A percentile compares a stretch with the other conserved stretches of the same genome.
phyloP scores from a whole-genome alignment of 371 early-diverging fungal species.

The Mucor saturninus region DNA sequence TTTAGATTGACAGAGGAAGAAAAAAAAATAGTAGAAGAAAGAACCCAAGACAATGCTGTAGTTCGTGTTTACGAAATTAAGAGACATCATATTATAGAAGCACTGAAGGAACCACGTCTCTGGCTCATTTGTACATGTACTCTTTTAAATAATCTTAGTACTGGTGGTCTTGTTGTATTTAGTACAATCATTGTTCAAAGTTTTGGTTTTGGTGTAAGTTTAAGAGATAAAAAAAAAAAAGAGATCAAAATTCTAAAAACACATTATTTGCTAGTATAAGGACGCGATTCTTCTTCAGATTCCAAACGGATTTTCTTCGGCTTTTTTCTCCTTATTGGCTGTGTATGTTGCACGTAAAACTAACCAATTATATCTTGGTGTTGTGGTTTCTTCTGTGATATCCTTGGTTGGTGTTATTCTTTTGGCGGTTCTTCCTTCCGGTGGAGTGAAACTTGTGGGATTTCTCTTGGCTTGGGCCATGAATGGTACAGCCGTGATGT shows the following conservation, averaged over 20 bases:
- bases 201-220: conserved; percentile 41
- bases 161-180: conserved; percentile 41
- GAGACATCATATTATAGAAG: conserved; percentile 29
- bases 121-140: conserved; percentile 27
- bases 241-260: too few relatives aligned
- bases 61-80: conserved; percentile 30
- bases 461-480: conserved; percentile 36
- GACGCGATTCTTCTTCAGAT: conserved; percentile 42
- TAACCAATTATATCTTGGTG: conserved; percentile 22
- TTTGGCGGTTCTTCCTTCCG: conserved; percentile 28
- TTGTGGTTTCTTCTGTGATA: conserved; percentile 21
- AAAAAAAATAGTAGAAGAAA: conserved; percentile 28
- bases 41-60: conserved; percentile 29
- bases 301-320: conserved; percentile 29
- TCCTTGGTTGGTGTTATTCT: conserved; percentile 35
- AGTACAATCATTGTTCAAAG: conserved; percentile 33
- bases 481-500: conserved; percentile 32
- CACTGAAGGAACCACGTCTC: conserved; percentile 28
- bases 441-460: conserved; percentile 34
- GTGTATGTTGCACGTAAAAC: conserved; percentile 27
- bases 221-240: background rate
- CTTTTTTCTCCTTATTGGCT: conserved; percentile 19
- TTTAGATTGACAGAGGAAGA: conserved; percentile 32
- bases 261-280: background rate
- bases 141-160: conserved; percentile 31